These are phyloP conservation scores for Akanthomyces dipterigenus DNA, from an alignment of 2,329 filamentous ascomycete genomes.

Conservation along the genomic window DNA sequence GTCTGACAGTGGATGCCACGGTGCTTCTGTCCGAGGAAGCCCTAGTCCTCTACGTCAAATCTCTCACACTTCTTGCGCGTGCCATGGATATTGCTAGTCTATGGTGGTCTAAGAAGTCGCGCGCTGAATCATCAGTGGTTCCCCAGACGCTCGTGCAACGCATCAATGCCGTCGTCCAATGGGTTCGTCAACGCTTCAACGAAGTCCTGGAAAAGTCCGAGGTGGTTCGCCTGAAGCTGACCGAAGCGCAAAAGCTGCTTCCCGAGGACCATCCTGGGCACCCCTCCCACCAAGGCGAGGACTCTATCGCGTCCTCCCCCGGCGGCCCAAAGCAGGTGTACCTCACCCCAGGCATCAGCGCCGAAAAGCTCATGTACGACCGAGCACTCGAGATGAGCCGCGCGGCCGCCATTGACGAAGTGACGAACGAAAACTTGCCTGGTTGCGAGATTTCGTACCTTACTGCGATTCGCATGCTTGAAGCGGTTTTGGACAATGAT, in stretches of 20 bases:
- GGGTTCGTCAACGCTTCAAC: slow-evolving; percentile 91
- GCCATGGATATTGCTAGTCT: slow-evolving; percentile 91
- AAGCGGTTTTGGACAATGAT: slow-evolving; percentile 82
- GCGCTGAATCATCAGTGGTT: slow-evolving; percentile 47
- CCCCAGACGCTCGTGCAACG: slow-evolving; percentile 54
- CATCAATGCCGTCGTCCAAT: slow-evolving; percentile 92
- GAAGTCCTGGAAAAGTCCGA: slow-evolving; percentile 96
- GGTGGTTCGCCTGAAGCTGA: slow-evolving; percentile 79
- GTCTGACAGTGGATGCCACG: slow-evolving; percentile 77
- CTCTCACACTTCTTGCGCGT: slow-evolving; percentile 79
- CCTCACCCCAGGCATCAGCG: slow-evolving; percentile 81
- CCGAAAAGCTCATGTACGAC: slow-evolving; percentile 97
- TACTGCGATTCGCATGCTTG: slow-evolving; percentile 89
- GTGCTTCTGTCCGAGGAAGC: slow-evolving; percentile 90
- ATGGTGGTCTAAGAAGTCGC: slow-evolving; percentile 81
- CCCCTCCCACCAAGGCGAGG: slow-evolving; percentile 65
- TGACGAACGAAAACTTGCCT: slow-evolving; percentile 79
- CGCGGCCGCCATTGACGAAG: slow-evolving; percentile 88
- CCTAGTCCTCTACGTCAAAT: slow-evolving; percentile 92
- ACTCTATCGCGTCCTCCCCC: slow-evolving; percentile 48
- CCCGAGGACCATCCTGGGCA: slow-evolving; percentile 82
- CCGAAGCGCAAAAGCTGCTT: slow-evolving; percentile 77
- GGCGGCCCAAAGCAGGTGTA: slow-evolving; percentile 70
- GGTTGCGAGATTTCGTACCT: slow-evolving; percentile 91
- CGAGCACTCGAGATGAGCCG: slow-evolving; percentile 95